Percentiles rank a stretch among this genome's conserved stretches.
phyloP scores from a whole-genome alignment of 352 stramenopile genomes.

The Phytophthora sp. region DNA sequence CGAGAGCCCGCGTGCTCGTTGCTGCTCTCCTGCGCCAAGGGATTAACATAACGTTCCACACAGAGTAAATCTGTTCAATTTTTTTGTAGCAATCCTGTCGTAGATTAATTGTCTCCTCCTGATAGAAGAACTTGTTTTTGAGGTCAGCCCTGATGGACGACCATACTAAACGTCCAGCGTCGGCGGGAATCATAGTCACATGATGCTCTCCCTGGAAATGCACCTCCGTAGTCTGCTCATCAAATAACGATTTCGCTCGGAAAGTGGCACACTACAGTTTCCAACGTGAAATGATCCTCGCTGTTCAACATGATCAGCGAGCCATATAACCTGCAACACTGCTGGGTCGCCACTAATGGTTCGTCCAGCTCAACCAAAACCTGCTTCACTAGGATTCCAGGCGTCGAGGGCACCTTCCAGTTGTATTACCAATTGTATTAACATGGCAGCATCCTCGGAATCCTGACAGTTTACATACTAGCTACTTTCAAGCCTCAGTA shows the following conservation, averaged over 20 bases:
- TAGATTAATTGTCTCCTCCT: no score
- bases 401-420: conserved; percentile 51
- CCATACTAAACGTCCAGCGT: conserved; percentile 61
- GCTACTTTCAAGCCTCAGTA: no score
- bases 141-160: no score
- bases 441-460: no score
- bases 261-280: conserved; percentile 73
- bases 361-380: conserved; percentile 47
- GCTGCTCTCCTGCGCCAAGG: conserved; percentile 13
- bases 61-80: no score
- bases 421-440: no score
- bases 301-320: conserved; percentile 16
- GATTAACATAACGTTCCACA: conserved; percentile 45
- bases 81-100: no score
- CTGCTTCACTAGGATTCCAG: conserved; percentile 47
- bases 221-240: conserved; percentile 55
- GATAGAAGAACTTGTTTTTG: no score
- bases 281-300: conserved; percentile 52
- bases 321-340: conserved; percentile 79
- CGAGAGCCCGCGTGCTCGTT: not conserved
- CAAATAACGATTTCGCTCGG: conserved; percentile 72
- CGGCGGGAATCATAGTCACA: conserved; percentile 21
- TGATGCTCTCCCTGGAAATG: conserved; percentile 46
- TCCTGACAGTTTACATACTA: no score
- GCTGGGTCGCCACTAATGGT: conserved; percentile 60